Base-by-base conservation (phyloP, 495 filamentous ascomycete genomes). In the Penicillium malachiteum region DNA sequence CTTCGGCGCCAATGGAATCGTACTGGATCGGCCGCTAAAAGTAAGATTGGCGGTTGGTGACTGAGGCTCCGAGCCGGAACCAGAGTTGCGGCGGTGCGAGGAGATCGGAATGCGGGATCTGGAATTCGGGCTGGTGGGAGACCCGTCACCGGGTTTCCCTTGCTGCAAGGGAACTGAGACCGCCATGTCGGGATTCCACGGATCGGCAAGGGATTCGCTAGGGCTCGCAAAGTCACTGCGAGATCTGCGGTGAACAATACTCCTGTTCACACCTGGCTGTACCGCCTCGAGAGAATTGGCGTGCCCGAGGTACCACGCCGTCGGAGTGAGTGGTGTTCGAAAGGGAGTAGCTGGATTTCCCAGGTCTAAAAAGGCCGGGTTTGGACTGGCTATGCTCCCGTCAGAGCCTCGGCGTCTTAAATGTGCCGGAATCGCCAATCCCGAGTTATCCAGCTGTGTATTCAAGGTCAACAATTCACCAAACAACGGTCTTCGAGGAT, bases 101-200 rank as follows among this genome's bases (percentile, higher is more conserved):
- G 76, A 80, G 14, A 84, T 60, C 18, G 83, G 82, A 72, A 85
- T 85, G 62, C 81, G 78, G 39, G 83, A 86, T 55, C 74, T 78
- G 59, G 80, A 76, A 68, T 76, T 73, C 46, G 77, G 69, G 51
- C 71, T 77, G 26, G 65, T 69, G 16, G 66, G 64, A 40, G 64
- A 67, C 34, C 59, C 58, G 55, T 66, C 61, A 34, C 59, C 64
- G 38, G 69, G 37, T 34, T 65, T 64, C 10, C 60, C 39, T 55
- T 58, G 67, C 65, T 48, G 63, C 53, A 73, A 71, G 65, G 74
- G 67, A 48, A 58, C 62, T 30, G 65, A 57, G 55, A 73, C 70
- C 43, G 73, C 74, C 76, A 77, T 76, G 35, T 75, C 62, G 43
- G 62, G 58, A 54, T 55, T 57, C 54, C 64, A 62, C 56, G 72